These are phyloP conservation scores for Chaetomium olivaceum DNA, from an alignment of 2,329 filamentous ascomycete genomes.

Conservation along the genomic window DNA sequence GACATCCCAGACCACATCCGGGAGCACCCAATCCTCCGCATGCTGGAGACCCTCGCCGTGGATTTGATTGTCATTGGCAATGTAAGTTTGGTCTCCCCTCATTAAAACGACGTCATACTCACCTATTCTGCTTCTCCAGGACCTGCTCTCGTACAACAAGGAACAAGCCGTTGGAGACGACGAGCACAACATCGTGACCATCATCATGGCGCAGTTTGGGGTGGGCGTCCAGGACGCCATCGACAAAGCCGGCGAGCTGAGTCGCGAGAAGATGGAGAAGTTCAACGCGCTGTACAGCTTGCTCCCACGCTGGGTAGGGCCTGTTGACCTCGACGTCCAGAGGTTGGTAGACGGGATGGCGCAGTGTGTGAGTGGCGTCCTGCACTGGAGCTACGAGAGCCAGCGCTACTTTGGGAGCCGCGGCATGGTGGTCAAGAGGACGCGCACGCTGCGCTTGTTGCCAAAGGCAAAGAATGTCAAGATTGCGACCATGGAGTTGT, in stretches of 20 bases:
- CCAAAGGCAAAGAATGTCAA: not conserved
- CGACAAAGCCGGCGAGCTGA: slow-evolving; percentile 6
- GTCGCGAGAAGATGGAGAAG: slow-evolving; percentile 4
- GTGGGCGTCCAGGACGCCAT: slow-evolving; percentile 5
- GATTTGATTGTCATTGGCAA: slow-evolving; percentile 36
- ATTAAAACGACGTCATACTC: not conserved
- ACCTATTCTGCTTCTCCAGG: not conserved
- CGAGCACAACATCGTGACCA: slow-evolving; percentile 38
- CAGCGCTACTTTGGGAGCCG: slow-evolving; percentile 2
- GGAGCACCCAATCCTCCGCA: slow-evolving; percentile 27
- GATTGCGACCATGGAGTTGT: not conserved
- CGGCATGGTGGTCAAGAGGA: not conserved
- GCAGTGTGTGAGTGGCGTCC: not conserved
- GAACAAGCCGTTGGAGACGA: slow-evolving; percentile 34
- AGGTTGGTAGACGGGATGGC: not conserved
- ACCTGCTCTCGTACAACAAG: slow-evolving; percentile 37
- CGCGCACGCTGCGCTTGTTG: not conserved
- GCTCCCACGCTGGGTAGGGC: slow-evolving; percentile 6
- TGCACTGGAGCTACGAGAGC: slow-evolving; percentile 8
- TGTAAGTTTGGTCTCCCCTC: slow-evolving; percentile 4
- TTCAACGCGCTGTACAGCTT: not conserved
- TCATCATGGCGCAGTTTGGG: slow-evolving; percentile 30
- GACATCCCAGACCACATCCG: slow-evolving; percentile 32
- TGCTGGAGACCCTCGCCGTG: slow-evolving; percentile 29
- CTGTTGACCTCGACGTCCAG: not conserved